Evolutionary conservation across 495 filamentous ascomycete genomes (phyloP), one percentile per base, ranked within the genome.

Genomic region (Trichoderma parareesei): DNA sequence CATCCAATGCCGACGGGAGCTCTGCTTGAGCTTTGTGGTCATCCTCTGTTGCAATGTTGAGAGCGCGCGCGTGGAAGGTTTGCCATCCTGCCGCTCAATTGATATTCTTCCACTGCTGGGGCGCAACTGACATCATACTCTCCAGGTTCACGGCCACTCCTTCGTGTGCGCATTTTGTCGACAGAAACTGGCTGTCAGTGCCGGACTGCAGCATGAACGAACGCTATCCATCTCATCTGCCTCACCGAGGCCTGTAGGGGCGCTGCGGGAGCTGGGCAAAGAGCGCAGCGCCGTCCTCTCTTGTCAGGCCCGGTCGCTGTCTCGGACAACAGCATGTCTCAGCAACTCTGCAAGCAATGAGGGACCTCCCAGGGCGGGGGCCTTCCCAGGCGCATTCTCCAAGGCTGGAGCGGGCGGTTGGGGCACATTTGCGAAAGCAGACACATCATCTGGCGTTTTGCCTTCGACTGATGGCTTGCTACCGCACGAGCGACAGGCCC

Each of bases 401-500:
- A 40, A 20, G 20, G n/a, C n/a, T 41, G 16, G 60, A 3, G 38
- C 35, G 35, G 60, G 60, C 8, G 38, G 16, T 20, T 61, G 60
- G 41, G 60, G 60, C 38, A 16, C 60, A 37, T 43, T 61, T 40
- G 60, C 60, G n/a, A 61, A 37, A 57, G 20, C 27, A 35, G 27
- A 57, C 7, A 37, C 53, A 10, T 8, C 53, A 4, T 11, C 53
- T 11, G 38, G 41, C 37, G 42, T 6, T 9, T 18, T 38, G 8
- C 10, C 38, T 61, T 10, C n/a, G 18, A 14, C 10, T n/a, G 38
- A 61, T 48, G 65, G 43, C 20, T 64, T 71, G 16, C 69, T 71
- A 38, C 69, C 69, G 37, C 67, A 71, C 60, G 70, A 71, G 20
- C 66, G 65, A n/a, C 65, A 33, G 2, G 68, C 70, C 0, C 60